phyloP scores from a whole-genome alignment of 208 protist genomes.

The Tritrichomonas foetus region DNA sequence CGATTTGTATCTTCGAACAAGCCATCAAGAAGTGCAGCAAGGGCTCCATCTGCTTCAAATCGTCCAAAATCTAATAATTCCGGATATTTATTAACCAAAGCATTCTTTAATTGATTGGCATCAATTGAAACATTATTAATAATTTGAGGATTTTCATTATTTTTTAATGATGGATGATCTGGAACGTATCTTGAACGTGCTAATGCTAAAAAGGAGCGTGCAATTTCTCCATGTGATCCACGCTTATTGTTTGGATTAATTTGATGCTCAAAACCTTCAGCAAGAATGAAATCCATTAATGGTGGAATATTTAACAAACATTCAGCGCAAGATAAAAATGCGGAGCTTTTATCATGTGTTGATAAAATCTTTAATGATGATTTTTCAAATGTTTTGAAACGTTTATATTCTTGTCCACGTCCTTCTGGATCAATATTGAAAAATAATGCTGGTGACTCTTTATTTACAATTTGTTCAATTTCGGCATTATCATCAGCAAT shows the following conservation, averaged over 20 bases:
- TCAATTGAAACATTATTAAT: background rate
- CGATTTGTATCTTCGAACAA: background rate
- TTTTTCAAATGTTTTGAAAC: too few species aligned
- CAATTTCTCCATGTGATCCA: too few species aligned
- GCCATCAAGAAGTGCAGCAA: background rate
- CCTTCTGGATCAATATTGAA: too few species aligned
- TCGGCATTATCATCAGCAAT: background rate
- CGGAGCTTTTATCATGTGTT: too few species aligned
- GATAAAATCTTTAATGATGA: too few species aligned
- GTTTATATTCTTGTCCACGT: too few species aligned
- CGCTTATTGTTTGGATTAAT: background rate
- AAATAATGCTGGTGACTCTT: background rate
- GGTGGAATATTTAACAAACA: background rate
- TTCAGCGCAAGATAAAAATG: too few species aligned
- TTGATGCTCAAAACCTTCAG: background rate
- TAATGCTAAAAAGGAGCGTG: too few species aligned
- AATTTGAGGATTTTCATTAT: background rate
- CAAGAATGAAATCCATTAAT: background rate
- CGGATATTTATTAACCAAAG: background rate
- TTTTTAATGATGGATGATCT: too few species aligned
- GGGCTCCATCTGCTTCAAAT: background rate
- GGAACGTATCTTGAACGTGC: too few species aligned
- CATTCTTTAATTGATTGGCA: background rate
- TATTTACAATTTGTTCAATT: background rate
- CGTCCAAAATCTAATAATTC: background rate